Conservation (phyloP, 768 basidiomycete species). For the Trichaptum fuscoviolaceum region DNA sequence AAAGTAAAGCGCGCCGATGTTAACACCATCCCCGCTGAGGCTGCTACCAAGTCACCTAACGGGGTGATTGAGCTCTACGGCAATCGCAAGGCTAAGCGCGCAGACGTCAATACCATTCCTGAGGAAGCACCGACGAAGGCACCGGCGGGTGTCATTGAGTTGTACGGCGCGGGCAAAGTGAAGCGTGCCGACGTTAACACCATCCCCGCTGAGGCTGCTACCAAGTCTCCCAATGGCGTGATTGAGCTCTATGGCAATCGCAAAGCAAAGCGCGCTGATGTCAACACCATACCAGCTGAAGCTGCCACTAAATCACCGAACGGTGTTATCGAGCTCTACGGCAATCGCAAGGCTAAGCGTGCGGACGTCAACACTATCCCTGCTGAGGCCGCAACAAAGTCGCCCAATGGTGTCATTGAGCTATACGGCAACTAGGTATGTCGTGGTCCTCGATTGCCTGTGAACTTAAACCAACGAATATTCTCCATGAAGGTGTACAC, state of each 20-base stretch:
- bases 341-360: conserved; percentile 16
- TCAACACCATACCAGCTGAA: conserved; percentile 15
- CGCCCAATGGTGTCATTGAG: conserved; percentile 16
- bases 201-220: conserved; percentile 20
- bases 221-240: conserved; percentile 15
- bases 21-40: conserved; percentile 23
- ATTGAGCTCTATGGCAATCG: too few species aligned
- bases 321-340: conserved; percentile 12
- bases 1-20: conserved; percentile 17
- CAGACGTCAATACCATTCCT: conserved; percentile 23
- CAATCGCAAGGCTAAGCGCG: conserved; percentile 15
- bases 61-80: conserved; percentile 23
- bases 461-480: neutral
- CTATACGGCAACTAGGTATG: conserved; percentile 18
- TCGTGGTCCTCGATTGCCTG: neutral
- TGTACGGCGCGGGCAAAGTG: conserved; percentile 21
- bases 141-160: conserved; percentile 26
- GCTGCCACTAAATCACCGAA: conserved; percentile 8
- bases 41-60: conserved; percentile 16
- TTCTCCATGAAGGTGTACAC: neutral
- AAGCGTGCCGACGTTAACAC: conserved; percentile 18
- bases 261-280: too few species aligned
- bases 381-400: conserved; percentile 17
- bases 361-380: conserved; percentile 22
- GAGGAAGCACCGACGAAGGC: conserved; percentile 32